Conservation (phyloP, 257 asterid genomes). For the Sherardia arvensis region DNA sequence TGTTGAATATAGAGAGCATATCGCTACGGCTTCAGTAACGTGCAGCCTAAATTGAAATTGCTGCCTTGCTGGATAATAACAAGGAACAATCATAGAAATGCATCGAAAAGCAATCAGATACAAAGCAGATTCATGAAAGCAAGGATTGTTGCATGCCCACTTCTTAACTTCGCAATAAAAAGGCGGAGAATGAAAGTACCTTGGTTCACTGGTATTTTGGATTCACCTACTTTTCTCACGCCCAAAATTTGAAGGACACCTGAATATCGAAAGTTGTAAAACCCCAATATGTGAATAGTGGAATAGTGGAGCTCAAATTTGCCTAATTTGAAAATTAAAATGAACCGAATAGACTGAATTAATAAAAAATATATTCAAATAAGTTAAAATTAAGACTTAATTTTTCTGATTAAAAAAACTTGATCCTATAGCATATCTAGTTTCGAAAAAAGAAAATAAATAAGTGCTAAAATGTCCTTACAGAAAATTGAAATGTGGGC, state of each 20-base stretch:
- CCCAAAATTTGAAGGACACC: neutral
- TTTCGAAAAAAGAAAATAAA: no score
- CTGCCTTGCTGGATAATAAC: neutral
- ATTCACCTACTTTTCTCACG: neutral
- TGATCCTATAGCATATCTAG: no score
- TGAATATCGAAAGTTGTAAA: neutral
- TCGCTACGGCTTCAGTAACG: neutral
- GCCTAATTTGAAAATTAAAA: no score
- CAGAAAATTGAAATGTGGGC: no score
- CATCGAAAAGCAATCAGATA: neutral
- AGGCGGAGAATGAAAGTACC: neutral
- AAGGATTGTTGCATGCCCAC: no score
- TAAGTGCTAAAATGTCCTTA: no score
- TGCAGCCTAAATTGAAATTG: neutral
- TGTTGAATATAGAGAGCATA: constrained; percentile 2
- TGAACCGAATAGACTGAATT: no score
- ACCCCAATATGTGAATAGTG: neutral
- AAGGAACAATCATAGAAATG: neutral
- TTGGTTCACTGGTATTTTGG: neutral
- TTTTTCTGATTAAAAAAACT: no score
- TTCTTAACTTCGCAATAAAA: neutral
- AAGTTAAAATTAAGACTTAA: no score
- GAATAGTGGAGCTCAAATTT: no score
- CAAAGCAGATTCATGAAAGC: neutral
- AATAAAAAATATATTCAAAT: no score